A percentile compares a stretch with the other conserved stretches of the same genome.
Evolutionary conservation across 164 flowering plant genomes (phyloP).

Genomic region (Umbilicus rupestris): DNA sequence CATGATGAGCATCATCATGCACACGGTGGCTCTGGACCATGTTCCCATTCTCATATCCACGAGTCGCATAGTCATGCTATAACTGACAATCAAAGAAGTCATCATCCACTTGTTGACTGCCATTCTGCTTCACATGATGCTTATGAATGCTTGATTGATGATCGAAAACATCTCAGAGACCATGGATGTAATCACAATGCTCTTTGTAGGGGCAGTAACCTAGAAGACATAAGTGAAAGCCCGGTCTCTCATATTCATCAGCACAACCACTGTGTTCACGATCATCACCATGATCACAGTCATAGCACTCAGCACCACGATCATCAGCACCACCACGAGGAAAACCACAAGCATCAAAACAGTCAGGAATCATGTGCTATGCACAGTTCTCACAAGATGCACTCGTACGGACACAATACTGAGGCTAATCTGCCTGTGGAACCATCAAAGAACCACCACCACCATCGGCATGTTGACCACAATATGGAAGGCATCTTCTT

Average conservation of each 20-base stretch:
- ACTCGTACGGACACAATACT: conserved; percentile 11
- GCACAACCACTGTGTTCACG: conserved; percentile 9
- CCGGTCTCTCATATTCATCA: conserved; percentile 5
- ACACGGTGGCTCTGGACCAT: conserved; percentile 76
- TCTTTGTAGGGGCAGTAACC: conserved; percentile 6
- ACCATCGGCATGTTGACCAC: conserved; percentile 80
- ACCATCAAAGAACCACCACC: conserved; percentile 21
- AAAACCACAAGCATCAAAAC: conserved; percentile 11
- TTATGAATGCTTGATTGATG: conserved; percentile 20
- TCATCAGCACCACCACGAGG: conserved; percentile 16
- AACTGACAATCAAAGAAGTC: conserved; percentile 22
- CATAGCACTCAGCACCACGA: conserved; percentile 6
- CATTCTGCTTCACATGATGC: conserved; percentile 16
- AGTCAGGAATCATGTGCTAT: conserved; percentile 8
- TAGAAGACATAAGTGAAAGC: background rate
- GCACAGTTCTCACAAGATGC: background rate
- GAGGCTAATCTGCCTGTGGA: conserved; percentile 18
- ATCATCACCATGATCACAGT: conserved; percentile 8
- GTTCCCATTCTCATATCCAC: conserved; percentile 24
- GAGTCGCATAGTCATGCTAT: conserved; percentile 27
- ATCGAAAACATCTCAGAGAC: conserved; percentile 15
- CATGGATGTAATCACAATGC: conserved; percentile 8
- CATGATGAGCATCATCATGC: conserved; percentile 99
- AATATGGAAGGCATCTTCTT: conserved; percentile 99
- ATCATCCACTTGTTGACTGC: conserved; percentile 18